phyloP scores from a whole-genome alignment of 2,329 filamentous ascomycete genomes.

The Claviceps quebecensis region DNA sequence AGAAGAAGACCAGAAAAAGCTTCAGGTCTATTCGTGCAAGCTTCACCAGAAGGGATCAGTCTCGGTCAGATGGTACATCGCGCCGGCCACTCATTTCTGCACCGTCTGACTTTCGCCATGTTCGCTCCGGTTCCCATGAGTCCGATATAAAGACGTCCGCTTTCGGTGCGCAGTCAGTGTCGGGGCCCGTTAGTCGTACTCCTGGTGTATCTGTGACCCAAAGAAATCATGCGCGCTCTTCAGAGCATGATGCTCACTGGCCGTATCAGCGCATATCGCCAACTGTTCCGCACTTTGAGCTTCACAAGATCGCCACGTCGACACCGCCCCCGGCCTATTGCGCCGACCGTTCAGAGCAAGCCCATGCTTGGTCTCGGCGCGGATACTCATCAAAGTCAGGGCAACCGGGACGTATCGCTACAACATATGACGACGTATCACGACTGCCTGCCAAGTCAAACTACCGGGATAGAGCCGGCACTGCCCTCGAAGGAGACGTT shows the following conservation, averaged over 20 bases:
- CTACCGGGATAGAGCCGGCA: constrained; percentile 26
- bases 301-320: constrained; percentile 22
- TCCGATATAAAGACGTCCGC: constrained; percentile 13
- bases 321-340: constrained; percentile 22
- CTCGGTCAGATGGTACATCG: constrained; percentile 30
- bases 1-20: constrained; percentile 10
- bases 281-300: constrained; percentile 37
- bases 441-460: constrained; percentile 29
- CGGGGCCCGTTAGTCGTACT: background rate
- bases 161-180: constrained; percentile 3
- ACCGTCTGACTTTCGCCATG: constrained; percentile 46
- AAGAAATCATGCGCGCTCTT: constrained; percentile 33
- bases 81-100: constrained; percentile 43
- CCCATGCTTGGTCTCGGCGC: constrained; percentile 19
- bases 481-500: constrained; percentile 32
- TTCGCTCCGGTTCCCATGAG: constrained; percentile 34
- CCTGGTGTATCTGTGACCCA: constrained; percentile 12
- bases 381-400: constrained; percentile 39
- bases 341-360: constrained; percentile 20
- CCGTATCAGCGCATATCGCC: constrained; percentile 34
- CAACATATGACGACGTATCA: constrained; percentile 12
- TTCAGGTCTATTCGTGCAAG: constrained; percentile 23
- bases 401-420: constrained; percentile 12
- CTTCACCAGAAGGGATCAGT: constrained; percentile 32
- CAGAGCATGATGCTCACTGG: constrained; percentile 42